Evolutionary conservation across 1,284 basidiomycete genomes (phyloP).

Genomic region (Volvariella volvacea): DNA sequence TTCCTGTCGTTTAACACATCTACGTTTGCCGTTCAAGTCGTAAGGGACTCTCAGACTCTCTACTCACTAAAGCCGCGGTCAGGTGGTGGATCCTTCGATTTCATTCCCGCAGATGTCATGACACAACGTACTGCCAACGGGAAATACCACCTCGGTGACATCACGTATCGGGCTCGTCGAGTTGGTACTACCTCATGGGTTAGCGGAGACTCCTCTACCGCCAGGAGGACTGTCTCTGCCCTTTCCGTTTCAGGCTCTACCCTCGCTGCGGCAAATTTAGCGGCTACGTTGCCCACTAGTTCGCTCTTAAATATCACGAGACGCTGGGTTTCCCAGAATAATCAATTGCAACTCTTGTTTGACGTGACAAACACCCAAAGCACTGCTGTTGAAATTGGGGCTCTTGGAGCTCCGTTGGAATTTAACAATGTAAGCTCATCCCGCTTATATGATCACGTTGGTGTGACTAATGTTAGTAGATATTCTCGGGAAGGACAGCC

Average conservation of each 20-base stretch:
- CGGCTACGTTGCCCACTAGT: no score
- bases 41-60: constrained; percentile 53
- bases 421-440: no score
- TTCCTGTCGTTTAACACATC: constrained; percentile 40
- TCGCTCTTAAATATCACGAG: no score
- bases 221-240: constrained; percentile 35
- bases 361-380: no score
- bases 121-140: constrained; percentile 38
- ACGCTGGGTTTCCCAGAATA: no score
- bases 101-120: constrained; percentile 50
- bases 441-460: no score
- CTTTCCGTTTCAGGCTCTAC: constrained; percentile 33
- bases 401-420: no score
- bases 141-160: constrained; percentile 52
- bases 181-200: constrained; percentile 41
- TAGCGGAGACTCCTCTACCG: constrained; percentile 38
- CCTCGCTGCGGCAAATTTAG: no score
- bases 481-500: no score
- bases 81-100: constrained; percentile 39
- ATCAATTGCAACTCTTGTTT: no score
- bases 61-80: constrained; percentile 40
- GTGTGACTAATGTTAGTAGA: no score
- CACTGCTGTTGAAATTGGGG: no score
- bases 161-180: constrained; percentile 45
- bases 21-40: constrained; percentile 37